These are phyloP conservation scores for Porogramme epimiltina DNA, from an alignment of 1,284 basidiomycete species.

Conservation along the genomic window DNA sequence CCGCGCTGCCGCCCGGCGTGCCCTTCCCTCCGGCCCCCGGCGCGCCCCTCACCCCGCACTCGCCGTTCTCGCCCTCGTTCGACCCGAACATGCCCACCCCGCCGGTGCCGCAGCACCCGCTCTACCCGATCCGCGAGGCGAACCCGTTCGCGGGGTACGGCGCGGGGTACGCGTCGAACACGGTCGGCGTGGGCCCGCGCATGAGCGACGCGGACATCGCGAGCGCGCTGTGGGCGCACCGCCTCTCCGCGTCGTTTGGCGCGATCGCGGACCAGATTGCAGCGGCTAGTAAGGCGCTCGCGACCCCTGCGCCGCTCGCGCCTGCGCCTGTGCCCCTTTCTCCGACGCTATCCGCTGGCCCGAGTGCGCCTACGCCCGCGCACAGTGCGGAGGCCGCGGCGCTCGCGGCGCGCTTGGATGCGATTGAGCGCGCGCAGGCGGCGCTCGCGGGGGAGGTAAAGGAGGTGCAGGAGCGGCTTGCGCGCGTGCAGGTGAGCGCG, in stretches of 20 bases:
- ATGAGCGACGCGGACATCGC: neutral
- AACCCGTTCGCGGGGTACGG: neutral
- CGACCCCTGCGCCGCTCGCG: conserved; percentile 14
- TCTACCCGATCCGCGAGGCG: conserved; percentile 8
- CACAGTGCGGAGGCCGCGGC: conserved; percentile 12
- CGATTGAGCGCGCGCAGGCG: conserved; percentile 33
- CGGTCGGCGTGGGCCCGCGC: neutral
- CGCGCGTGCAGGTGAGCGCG: conserved; percentile 6
- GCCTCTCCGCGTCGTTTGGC: conserved; percentile 39
- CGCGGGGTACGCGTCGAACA: neutral
- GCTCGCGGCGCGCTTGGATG: conserved; percentile 29
- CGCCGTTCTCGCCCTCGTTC: conserved; percentile 27
- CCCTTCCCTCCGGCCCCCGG: neutral
- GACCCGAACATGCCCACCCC: conserved; percentile 23
- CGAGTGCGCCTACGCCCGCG: neutral
- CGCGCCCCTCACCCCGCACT: conserved; percentile 5
- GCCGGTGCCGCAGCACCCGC: neutral
- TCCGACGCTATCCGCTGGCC: neutral
- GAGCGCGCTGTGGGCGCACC: conserved; percentile 26
- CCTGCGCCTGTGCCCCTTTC: neutral
- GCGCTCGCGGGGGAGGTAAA: conserved; percentile 30
- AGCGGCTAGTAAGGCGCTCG: conserved; percentile 41
- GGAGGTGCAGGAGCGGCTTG: conserved; percentile 28
- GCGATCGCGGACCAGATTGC: conserved; percentile 43
- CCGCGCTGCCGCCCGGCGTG: conserved; percentile 10